Base-by-base conservation (phyloP, 1,284 basidiomycete species). In the Puccinia sorghi region DNA sequence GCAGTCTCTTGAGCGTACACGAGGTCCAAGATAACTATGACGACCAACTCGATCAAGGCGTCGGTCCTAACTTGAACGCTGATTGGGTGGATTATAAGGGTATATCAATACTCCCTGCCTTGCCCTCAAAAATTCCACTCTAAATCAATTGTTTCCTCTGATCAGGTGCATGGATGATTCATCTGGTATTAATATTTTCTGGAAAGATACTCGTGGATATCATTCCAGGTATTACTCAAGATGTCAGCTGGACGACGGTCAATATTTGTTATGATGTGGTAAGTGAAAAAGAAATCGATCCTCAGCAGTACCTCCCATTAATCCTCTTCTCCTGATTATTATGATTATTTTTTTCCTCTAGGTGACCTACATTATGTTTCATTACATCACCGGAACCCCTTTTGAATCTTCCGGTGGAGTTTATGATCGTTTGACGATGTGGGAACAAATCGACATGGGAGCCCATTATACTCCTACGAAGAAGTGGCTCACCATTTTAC, bases 21-120 rank as follows among this genome's bases (percentile, higher is more conserved):
- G 84, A 86, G 63, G 84, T 86, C 39, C 82, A 84, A 64, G 83
- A 85, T 80, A 85, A 84, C 52, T 85, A 84, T 80, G 86, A 86
- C 79, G 85, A 86, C 80, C 79, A 84, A 80, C 82, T 86, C 54
- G 86, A 86, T 79, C 84, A 85, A 80, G 82, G 81, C 22, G 84
- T 85, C 7, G 82, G 84, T 9, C 85, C 83, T 71, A 97, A 98
- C 84, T 89, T 93, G 82, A 99, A 99, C 85, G 94, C 94, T 11
- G 91, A 94, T 83, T 99, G 96, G 96, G 97, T 99, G 83, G 97
- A 99, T 84, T 90, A 92, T 81, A 99, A 99, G 86, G 96, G 95
- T 94, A 15, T 59, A 54, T 43, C 37, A 20, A 32, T 27, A 54
- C 25, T 2, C 13, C 15, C 27, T 32, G 32, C 66, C 48, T 63